A percentile compares a stretch with the other conserved stretches of the same genome.
Conservation (phyloP, 495 filamentous ascomycete genomes). For the Xylaria scruposa region DNA sequence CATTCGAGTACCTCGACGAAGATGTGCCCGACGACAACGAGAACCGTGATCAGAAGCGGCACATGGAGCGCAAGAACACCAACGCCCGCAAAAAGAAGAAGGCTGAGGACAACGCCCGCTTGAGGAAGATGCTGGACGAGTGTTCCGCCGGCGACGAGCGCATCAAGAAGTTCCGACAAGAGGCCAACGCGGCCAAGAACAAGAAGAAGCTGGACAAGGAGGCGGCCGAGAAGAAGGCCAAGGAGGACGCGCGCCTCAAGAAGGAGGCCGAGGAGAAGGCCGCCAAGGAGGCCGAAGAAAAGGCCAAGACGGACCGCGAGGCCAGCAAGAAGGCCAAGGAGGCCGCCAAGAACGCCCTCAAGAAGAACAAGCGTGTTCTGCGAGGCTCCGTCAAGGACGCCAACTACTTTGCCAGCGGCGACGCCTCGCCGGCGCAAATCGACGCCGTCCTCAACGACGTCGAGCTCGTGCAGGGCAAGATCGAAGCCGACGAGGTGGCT, state of each 20-base stretch:
- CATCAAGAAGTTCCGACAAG: slow-evolving; percentile 95
- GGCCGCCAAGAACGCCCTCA: slow-evolving; percentile 95
- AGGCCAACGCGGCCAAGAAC: slow-evolving; percentile 90
- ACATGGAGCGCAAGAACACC: slow-evolving; percentile 96
- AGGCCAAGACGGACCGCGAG: slow-evolving; percentile 79
- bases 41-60: slow-evolving; percentile 97
- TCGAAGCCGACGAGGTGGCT: slow-evolving; percentile 87
- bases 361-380: slow-evolving; percentile 99
- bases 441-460: slow-evolving; percentile 85
- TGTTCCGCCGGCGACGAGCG: slow-evolving; percentile 82
- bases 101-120: slow-evolving; percentile 91
- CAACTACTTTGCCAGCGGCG: slow-evolving; percentile 82
- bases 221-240: slow-evolving; percentile 82
- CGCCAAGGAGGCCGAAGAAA: slow-evolving; percentile 82
- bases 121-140: slow-evolving; percentile 89
- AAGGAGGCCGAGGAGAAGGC: slow-evolving; percentile 79
- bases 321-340: slow-evolving; percentile 97
- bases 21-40: slow-evolving; percentile 98
- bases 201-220: slow-evolving; percentile 90
- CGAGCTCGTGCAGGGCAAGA: slow-evolving; percentile 86
- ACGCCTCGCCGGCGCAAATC: slow-evolving; percentile 74
- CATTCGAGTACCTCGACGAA: slow-evolving; percentile 98
- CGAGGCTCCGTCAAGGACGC: slow-evolving; percentile 91
- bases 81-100: slow-evolving; percentile 98
- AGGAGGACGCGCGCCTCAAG: slow-evolving; percentile 77